Evolutionary conservation across 73 alveolate species (phyloP), one percentile per base, ranked within the genome.

Genomic region (Tetrahymena elliotti): DNA sequence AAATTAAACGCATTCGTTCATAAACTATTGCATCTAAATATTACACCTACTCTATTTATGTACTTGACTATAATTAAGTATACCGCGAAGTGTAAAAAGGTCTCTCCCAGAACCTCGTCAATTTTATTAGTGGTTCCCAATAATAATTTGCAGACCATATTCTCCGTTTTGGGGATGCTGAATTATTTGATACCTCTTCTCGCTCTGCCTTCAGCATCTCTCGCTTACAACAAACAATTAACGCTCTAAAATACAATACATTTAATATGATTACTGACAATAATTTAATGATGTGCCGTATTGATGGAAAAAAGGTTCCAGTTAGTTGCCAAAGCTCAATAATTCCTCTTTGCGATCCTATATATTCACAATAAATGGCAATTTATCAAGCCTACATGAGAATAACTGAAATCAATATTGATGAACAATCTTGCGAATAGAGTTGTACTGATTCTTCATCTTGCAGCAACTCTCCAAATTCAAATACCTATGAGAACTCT

Each of bases 81-180:
- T 68, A 68, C 36, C 88, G 88, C 88, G 88, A 68, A 68, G 88
- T 68, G 20, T 31, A 68, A 68, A 68, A 68, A 36, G 88, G 88
- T n/a, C 88, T 68, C 88, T 68, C 88, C 88, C 88, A 68, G 88
- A 68, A 68, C 88, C 88, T 68, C 88, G 88, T 68, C 10, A 68
- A 68, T 68, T 68, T 68, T 36, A 35, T 68, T 31, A 68, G 88
- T 68, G 88, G 88, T 6, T 68, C 88, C 6, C 36, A 68, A 68
- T 36, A 68, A 68, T 68, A 35, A n/a, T 68, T 22, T 68, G 36
- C 36, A 27, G 88, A 68, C 22, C 88, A 68, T 10, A 31, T 68
- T 68, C 88, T 68, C 11, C 88, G 88, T 68, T 68, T 68, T n/a
- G 88, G 88, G 24, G 88, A 68, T 68, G 88, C 88, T 9, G 88